These are phyloP conservation scores for Saccharomyces hybrid DNA, from an alignment of 1,139 yeast species.

Conservation along the genomic window DNA sequence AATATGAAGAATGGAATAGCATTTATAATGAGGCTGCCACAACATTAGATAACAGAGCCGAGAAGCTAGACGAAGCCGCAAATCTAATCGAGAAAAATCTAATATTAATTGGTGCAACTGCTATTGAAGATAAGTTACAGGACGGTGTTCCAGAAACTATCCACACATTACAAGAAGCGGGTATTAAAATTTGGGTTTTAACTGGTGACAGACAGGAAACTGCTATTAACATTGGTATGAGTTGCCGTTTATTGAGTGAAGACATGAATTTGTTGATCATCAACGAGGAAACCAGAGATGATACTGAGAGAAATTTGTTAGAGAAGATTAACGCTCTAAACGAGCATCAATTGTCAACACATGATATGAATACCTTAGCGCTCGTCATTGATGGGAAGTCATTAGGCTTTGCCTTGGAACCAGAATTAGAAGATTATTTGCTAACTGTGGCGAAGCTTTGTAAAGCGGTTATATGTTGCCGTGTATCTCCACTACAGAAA, in stretches of 20 bases:
- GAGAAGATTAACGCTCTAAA: constrained; percentile 72
- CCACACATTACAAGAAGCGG: constrained; percentile 89
- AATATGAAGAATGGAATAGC: constrained; percentile 56
- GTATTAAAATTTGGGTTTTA: constrained; percentile 92
- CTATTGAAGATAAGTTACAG: constrained; percentile 94
- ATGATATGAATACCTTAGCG: constrained; percentile 77
- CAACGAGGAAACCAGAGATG: constrained; percentile 76
- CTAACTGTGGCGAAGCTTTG: constrained; percentile 77
- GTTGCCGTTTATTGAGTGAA: constrained; percentile 86
- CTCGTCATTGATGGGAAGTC: constrained; percentile 92
- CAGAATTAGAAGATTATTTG: constrained; percentile 69
- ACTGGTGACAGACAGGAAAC: constrained; percentile 99
- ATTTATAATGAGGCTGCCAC: constrained; percentile 74
- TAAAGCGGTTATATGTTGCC: constrained; percentile 93
- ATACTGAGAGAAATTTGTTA: constrained; percentile 58
- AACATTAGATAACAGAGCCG: constrained; percentile 64
- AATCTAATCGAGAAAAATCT: constrained; percentile 77
- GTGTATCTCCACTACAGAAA: constrained; percentile 96
- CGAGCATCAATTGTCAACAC: constrained; percentile 54
- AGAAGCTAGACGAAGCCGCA: constrained; percentile 70
- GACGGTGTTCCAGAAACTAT: constrained; percentile 98
- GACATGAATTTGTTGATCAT: constrained; percentile 90
- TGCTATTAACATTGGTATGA: constrained; percentile 98
- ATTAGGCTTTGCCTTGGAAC: constrained; percentile 73
- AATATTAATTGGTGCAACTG: constrained; percentile 89